Conservation (phyloP, 2,329 filamentous ascomycete genomes). For the Geosmithia morbida region DNA sequence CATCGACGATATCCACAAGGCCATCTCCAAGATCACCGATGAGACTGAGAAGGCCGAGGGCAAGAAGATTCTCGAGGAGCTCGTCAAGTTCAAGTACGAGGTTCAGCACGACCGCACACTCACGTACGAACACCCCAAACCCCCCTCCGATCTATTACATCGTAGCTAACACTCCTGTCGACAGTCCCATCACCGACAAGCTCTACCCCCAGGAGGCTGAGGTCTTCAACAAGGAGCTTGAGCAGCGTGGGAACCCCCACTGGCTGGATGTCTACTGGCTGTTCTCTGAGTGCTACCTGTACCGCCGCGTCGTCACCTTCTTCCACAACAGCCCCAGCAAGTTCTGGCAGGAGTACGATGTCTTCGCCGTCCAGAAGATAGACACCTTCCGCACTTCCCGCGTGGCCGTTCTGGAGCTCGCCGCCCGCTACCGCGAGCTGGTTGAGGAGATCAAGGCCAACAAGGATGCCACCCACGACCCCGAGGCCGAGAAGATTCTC, state of each 20-base stretch:
- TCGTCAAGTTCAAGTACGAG: slow-evolving; percentile 85
- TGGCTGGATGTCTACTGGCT: slow-evolving; percentile 88
- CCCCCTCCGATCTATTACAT: not conserved
- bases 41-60: slow-evolving; percentile 63
- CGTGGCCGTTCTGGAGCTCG: slow-evolving; percentile 70
- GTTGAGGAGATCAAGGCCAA: slow-evolving; percentile 46
- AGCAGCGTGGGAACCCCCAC: slow-evolving; percentile 53
- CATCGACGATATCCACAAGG: slow-evolving; percentile 86
- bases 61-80: slow-evolving; percentile 67
- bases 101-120: slow-evolving; percentile 76
- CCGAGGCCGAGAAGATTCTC: slow-evolving; percentile 59
- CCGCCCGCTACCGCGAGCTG: slow-evolving; percentile 63
- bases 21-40: slow-evolving; percentile 38
- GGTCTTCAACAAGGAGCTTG: slow-evolving; percentile 75
- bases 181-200: slow-evolving; percentile 61
- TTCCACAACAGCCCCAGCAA: slow-evolving; percentile 51
- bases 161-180: slow-evolving; percentile 1
- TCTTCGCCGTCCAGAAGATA: slow-evolving; percentile 83
- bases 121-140: slow-evolving; percentile 36
- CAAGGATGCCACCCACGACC: slow-evolving; percentile 37
- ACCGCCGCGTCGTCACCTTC: slow-evolving; percentile 66
- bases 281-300: slow-evolving; percentile 88
- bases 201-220: slow-evolving; percentile 66
- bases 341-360: slow-evolving; percentile 82
- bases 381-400: slow-evolving; percentile 85